Evolutionary conservation across 148 eudicot genomes (phyloP), one percentile per base, ranked within the genome.

Genomic region (Persicaria maculosa): DNA sequence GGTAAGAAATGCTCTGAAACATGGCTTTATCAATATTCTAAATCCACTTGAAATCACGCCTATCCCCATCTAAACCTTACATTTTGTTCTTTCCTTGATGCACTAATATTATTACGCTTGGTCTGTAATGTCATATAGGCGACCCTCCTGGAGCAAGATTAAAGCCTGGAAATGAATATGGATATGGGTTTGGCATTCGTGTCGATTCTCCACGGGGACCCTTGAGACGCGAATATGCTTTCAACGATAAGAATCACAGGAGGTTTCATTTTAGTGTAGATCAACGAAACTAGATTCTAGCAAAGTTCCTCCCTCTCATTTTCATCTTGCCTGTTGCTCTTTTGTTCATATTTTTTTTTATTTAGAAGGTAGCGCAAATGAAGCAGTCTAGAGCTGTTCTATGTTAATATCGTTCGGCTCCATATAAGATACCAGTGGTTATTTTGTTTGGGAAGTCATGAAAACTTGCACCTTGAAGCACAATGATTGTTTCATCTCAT

Each of bases 241-340:
- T 95, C 65, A 92, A 87, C 17, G 98, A 95, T 76, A 86, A 53
- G 70, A 75, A 81, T 74, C 81, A 83, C 0, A 85, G 92, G 75
- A 86, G 98, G 83, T 95, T 95, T 79, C 98, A 95, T 80, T 95
- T 95, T 82, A 96, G 92, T 1, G 97, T 95, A 73, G 98, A 97
- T 69, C 87, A 86, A 59, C 84, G 97, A 31, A 92, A 90, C 81
- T 92, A 80, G 78, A 59, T 59, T 20, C 15, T 59, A 22, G 65
- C 40, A 52, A 52, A 52, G 55, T 4, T 52, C n/a, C 22, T 20
- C 22, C 22, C 22, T 20, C 22, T 20, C 22, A 20, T 20, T 20
- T 11, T 6, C 50, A 8, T 47, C 4, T 47, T 11, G 10, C 50
- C 9, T 6, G 50, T 20, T 20, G 10, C 2, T 47, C 10, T 47